Evolutionary conservation across 495 filamentous ascomycete species (phyloP).

Genomic region (Lasiosphaeria ovina): DNA sequence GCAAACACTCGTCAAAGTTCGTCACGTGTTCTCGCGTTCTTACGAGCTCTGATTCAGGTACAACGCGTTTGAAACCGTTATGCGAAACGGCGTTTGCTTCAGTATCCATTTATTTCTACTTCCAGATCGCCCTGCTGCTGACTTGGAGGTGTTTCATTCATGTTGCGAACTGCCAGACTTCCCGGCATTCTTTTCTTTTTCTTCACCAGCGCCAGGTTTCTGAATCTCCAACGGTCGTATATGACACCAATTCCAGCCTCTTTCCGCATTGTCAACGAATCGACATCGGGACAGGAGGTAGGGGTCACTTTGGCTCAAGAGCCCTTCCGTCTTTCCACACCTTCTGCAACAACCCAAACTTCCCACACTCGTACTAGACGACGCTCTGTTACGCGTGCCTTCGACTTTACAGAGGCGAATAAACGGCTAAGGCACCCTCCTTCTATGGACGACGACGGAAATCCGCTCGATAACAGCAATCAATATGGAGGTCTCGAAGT

Average conservation of each 20-base stretch:
- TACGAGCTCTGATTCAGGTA: not conserved
- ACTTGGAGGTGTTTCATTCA: not conserved
- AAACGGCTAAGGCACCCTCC: slow-evolving; percentile 5
- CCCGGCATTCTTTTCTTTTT: not conserved
- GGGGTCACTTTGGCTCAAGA: not conserved
- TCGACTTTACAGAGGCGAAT: slow-evolving; percentile 9
- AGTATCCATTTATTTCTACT: not conserved
- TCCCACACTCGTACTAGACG: not conserved
- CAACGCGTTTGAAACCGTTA: slow-evolving; percentile 1
- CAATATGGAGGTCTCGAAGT: slow-evolving; percentile 10
- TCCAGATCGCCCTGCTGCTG: not conserved
- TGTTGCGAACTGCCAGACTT: not conserved
- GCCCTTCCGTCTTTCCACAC: not conserved
- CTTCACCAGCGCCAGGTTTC: slow-evolving; percentile 1
- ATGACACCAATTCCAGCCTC: not conserved
- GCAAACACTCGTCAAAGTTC: slow-evolving; percentile 7
- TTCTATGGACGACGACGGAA: slow-evolving; percentile 20
- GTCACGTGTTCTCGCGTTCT: slow-evolving; percentile 6
- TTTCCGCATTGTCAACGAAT: not conserved
- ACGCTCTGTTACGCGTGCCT: slow-evolving; percentile 11
- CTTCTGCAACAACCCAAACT: not conserved
- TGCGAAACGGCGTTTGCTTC: not conserved
- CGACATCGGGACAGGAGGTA: not conserved
- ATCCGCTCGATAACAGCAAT: slow-evolving; percentile 3
- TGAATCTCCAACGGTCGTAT: not conserved